These are phyloP conservation scores for Quercus lobata DNA, from an alignment of 331 rosid genomes.

Conservation along the genomic window DNA sequence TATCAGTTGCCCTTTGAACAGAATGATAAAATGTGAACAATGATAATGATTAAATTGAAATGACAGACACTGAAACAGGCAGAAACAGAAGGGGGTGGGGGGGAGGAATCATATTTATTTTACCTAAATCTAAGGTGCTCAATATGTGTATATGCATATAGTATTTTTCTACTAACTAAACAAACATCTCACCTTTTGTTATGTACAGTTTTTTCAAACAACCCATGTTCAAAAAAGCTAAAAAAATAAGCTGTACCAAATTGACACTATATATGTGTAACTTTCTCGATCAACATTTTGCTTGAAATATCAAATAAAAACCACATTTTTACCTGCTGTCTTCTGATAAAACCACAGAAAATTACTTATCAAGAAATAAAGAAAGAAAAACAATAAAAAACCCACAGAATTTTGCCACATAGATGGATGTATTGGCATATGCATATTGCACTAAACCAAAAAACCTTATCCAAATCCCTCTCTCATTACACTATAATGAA, in stretches of 20 bases:
- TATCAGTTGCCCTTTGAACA: conserved; percentile 57
- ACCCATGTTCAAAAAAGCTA: too few relatives aligned
- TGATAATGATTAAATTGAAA: background rate
- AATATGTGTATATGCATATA: background rate
- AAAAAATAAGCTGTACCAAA: too few relatives aligned
- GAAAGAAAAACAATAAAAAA: too few relatives aligned
- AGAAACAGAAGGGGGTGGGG: background rate
- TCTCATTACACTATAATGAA: background rate
- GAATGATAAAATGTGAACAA: background rate
- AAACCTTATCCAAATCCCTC: background rate
- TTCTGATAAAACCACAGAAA: background rate
- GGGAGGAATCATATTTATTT: background rate
- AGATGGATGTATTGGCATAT: background rate
- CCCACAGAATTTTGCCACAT: background rate
- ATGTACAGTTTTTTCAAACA: too few relatives aligned
- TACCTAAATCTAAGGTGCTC: background rate
- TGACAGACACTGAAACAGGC: background rate
- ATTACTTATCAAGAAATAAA: too few relatives aligned
- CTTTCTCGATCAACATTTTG: background rate
- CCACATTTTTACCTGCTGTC: background rate
- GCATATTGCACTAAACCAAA: background rate
- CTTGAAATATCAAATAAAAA: background rate
- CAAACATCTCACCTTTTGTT: background rate
- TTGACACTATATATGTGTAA: background rate
- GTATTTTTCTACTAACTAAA: background rate